These are phyloP conservation scores for Exophiala phaeomuriformis DNA, from an alignment of 2,329 filamentous ascomycete genomes.

Conservation along the genomic window DNA sequence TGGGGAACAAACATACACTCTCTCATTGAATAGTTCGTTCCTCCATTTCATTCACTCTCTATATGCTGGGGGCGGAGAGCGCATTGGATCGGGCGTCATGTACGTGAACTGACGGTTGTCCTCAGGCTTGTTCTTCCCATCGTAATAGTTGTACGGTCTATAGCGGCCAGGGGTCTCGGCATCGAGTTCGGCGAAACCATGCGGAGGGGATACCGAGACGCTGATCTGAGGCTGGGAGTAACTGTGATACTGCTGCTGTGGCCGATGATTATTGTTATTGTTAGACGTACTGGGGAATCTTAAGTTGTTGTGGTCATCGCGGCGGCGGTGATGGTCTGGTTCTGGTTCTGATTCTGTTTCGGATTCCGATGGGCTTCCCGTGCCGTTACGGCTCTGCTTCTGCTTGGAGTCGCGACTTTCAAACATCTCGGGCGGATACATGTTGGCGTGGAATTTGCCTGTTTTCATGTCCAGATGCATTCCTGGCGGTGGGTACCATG, in stretches of 20 bases:
- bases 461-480: conserved; percentile 22
- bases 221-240: conserved; percentile 16
- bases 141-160: conserved; percentile 6
- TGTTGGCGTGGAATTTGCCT: conserved; percentile 20
- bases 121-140: conserved; percentile 9
- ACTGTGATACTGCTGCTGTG: background rate
- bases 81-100: background rate
- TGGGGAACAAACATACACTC: background rate
- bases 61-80: conserved; percentile 15
- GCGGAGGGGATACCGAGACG: conserved; percentile 1
- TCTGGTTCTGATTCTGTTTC: background rate
- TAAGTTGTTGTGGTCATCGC: no score
- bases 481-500: conserved; percentile 13
- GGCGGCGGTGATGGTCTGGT: background rate
- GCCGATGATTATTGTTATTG: background rate
- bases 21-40: background rate
- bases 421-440: conserved; percentile 22
- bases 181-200: conserved; percentile 16
- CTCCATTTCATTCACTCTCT: conserved; percentile 3
- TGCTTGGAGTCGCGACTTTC: background rate
- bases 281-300: no score
- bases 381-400: background rate
- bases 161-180: conserved; percentile 17
- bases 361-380: conserved; percentile 5
- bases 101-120: conserved; percentile 1